These are phyloP conservation scores for Sporothrix inflata DNA, from an alignment of 2,329 filamentous ascomycete genomes.

Conservation along the genomic window DNA sequence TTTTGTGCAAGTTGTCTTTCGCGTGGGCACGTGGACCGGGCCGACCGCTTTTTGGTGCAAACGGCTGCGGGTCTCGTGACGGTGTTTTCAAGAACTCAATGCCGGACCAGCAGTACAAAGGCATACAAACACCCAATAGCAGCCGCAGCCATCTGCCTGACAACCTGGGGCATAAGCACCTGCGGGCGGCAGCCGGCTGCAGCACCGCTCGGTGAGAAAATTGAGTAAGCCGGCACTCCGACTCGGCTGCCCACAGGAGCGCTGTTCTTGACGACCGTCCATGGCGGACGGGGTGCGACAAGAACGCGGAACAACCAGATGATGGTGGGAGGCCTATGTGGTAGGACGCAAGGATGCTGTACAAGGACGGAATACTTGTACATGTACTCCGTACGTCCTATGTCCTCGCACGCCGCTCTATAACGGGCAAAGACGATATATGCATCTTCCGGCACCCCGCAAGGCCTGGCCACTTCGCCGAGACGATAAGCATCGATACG, in stretches of 20 bases:
- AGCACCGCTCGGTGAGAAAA: background rate
- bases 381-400: no score
- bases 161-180: background rate
- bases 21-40: background rate
- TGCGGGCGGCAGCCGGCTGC: background rate
- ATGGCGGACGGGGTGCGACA: no score
- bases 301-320: background rate
- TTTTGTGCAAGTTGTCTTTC: background rate
- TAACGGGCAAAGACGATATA: background rate
- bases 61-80: background rate
- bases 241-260: background rate
- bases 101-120: background rate
- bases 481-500: background rate
- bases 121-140: background rate
- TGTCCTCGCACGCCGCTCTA: background rate
- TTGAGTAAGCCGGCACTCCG: constrained; percentile 1
- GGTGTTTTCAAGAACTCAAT: background rate
- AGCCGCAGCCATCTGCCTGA: background rate
- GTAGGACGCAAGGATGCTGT: background rate
- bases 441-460: background rate
- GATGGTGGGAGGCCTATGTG: background rate
- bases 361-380: no score
- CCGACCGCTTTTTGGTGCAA: background rate
- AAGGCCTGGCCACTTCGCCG: background rate
- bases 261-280: background rate